Evolutionary conservation across 1,284 basidiomycete species (phyloP).

Genomic region (Rugosomyces carneus): DNA sequence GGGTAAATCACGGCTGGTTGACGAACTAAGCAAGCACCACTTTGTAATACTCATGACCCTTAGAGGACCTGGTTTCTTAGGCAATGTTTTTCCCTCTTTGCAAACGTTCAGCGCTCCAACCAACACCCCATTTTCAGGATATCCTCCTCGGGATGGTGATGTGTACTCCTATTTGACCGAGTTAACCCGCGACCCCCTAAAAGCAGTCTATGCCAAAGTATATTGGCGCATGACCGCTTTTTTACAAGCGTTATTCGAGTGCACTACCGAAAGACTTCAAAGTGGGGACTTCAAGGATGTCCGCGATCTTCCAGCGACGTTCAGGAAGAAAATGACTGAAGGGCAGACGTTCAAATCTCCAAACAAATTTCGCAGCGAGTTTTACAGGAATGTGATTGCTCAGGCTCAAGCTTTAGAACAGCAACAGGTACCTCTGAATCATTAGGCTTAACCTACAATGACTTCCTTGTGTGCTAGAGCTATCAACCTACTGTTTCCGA

Average conservation of each 20-base stretch:
- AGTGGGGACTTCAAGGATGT: neutral
- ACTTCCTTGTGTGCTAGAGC: too few relatives aligned
- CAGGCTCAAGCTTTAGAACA: neutral
- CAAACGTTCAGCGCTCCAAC: neutral
- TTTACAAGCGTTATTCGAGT: neutral
- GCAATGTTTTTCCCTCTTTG: too few relatives aligned
- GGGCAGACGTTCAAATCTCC: neutral
- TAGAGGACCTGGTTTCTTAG: too few relatives aligned
- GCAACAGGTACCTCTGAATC: too few relatives aligned
- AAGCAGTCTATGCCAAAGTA: too few relatives aligned
- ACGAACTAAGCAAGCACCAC: too few relatives aligned
- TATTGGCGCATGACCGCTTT: neutral
- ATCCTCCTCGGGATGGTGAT: neutral
- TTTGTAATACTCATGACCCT: too few relatives aligned
- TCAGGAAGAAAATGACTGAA: neutral
- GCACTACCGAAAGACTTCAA: neutral
- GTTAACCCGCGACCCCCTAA: neutral
- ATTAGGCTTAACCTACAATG: too few relatives aligned
- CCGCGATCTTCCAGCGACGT: neutral
- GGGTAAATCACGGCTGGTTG: too few relatives aligned
- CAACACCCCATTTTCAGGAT: neutral
- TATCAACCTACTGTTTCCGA: too few relatives aligned
- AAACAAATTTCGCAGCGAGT: neutral
- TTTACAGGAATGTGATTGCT: neutral
- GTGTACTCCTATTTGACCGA: neutral